These are phyloP conservation scores for Uncinocarpus reesii DNA, from an alignment of 2,329 filamentous ascomycete species.

Conservation along the genomic window DNA sequence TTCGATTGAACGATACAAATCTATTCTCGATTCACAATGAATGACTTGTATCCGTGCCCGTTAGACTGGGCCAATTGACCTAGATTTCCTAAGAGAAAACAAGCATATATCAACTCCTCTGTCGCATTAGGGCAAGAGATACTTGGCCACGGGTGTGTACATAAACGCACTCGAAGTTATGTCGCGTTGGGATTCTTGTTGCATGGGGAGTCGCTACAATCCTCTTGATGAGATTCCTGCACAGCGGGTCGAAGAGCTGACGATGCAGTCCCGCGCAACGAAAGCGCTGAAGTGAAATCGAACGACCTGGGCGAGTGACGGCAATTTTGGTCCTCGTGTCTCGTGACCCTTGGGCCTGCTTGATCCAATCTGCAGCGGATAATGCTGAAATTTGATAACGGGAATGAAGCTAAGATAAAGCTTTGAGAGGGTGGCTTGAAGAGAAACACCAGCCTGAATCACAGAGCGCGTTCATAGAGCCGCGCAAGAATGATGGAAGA, in stretches of 20 bases:
- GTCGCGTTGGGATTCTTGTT: constrained; percentile 6
- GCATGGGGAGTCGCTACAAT: constrained; percentile 11
- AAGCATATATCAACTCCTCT: constrained; percentile 6
- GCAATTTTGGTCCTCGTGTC: background rate
- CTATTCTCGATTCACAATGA: background rate
- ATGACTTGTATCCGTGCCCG: background rate
- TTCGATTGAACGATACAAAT: background rate
- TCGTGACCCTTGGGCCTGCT: background rate
- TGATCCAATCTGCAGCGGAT: background rate
- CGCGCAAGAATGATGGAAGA: too few relatives aligned
- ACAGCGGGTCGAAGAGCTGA: too few relatives aligned
- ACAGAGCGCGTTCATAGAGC: too few relatives aligned
- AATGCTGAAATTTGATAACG: background rate
- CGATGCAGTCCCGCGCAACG: too few relatives aligned
- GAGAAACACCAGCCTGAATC: too few relatives aligned
- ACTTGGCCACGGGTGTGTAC: background rate
- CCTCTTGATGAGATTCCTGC: background rate
- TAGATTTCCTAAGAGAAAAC: constrained; percentile 3
- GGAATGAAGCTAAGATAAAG: too few relatives aligned
- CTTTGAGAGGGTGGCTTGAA: too few relatives aligned
- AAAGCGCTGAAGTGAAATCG: too few relatives aligned
- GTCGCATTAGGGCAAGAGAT: constrained; percentile 2
- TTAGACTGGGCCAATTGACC: background rate
- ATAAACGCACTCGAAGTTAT: constrained; percentile 7
- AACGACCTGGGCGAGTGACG: too few relatives aligned